Evolutionary conservation across 2,329 filamentous ascomycete species (phyloP).

Genomic region (Pseudopyrenochaeta lycopersici): DNA sequence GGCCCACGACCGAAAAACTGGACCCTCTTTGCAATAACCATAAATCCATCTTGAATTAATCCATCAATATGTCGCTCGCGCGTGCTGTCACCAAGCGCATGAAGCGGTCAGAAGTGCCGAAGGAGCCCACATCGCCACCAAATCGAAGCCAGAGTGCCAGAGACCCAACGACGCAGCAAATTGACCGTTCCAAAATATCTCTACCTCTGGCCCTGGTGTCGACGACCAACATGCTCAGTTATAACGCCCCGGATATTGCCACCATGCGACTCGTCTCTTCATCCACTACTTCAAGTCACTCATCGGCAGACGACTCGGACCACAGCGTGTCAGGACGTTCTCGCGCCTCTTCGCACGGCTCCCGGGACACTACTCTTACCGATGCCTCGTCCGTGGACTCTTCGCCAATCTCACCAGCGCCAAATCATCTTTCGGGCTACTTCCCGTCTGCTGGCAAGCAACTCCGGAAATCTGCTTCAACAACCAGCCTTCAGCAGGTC

Average conservation of each 20-base stretch:
- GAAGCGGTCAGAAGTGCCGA: constrained; percentile 60
- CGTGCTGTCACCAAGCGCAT: constrained; percentile 76
- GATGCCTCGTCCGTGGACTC: constrained; percentile 66
- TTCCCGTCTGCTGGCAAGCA: constrained; percentile 63
- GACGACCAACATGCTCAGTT: constrained; percentile 95
- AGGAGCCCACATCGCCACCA: constrained; percentile 38
- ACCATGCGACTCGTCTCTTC: constrained; percentile 50
- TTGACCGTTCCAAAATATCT: constrained; percentile 80
- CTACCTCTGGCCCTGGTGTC: constrained; percentile 86
- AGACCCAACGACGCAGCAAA: constrained; percentile 47
- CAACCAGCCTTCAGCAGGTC: constrained; percentile 38
- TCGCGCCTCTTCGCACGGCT: constrained; percentile 55
- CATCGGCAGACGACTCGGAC: constrained; percentile 75
- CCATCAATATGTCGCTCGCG: constrained; percentile 65
- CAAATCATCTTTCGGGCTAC: constrained; percentile 65
- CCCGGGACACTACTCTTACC: constrained; percentile 71
- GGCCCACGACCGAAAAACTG: constrained; percentile 37
- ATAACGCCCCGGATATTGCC: constrained; percentile 87
- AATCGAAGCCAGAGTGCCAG: constrained; percentile 58
- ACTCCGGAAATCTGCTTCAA: constrained; percentile 53
- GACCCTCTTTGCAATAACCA: constrained; percentile 34
- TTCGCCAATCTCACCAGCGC: constrained; percentile 60
- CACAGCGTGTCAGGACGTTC: constrained; percentile 60
- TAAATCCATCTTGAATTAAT: constrained; percentile 43
- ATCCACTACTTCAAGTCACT: constrained; percentile 66